Conservation (phyloP, 306 rosid species). For the Rosa chinensis region DNA sequence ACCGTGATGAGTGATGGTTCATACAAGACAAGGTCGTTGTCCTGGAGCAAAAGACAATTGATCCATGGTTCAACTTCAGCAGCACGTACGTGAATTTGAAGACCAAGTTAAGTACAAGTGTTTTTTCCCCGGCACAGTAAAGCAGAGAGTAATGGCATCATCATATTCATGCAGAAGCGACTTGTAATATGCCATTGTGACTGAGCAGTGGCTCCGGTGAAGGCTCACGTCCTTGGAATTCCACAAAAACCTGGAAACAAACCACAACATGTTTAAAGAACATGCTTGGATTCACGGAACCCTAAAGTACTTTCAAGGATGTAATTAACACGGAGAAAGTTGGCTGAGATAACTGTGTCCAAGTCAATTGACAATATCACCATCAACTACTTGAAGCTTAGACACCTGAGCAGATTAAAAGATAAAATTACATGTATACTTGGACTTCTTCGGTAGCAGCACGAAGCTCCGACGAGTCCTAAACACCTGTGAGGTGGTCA, state of each 20-base stretch:
- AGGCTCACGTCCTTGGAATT: slow-evolving; percentile 91
- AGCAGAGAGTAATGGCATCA: neutral
- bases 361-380: too few relatives aligned
- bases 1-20: neutral
- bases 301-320: too few relatives aligned
- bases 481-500: slow-evolving; percentile 88
- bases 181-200: slow-evolving; percentile 78
- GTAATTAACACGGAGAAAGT: too few relatives aligned
- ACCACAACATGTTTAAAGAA: neutral
- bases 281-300: too few relatives aligned
- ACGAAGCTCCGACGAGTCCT: slow-evolving; percentile 84
- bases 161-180: slow-evolving; percentile 41
- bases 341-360: too few relatives aligned
- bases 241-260: slow-evolving; percentile 66
- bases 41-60: too few relatives aligned
- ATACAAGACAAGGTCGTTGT: too few relatives aligned
- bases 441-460: slow-evolving; percentile 91
- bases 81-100: too few relatives aligned
- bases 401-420: neutral
- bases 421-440: slow-evolving; percentile 30
- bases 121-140: too few relatives aligned
- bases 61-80: too few relatives aligned
- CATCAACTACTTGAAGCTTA: neutral
- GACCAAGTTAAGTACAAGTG: too few relatives aligned
- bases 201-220: slow-evolving; percentile 92